Base-by-base conservation (phyloP, 1,139 yeast species). In the Sugiyamaella paludigena region DNA sequence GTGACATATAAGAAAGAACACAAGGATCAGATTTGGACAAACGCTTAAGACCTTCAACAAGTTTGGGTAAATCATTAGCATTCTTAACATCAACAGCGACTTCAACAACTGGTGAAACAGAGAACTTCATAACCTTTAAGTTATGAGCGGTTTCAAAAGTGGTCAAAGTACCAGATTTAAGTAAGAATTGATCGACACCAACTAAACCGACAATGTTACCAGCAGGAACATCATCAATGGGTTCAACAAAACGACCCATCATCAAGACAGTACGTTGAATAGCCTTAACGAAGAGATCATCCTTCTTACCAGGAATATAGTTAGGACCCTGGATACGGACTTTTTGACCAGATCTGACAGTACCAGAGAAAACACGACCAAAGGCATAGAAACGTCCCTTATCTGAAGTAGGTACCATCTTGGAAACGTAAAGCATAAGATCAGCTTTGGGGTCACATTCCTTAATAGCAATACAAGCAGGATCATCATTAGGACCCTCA, bases 311-410 rank as follows among this genome's bases (percentile, higher is more conserved):
- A 75, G 95, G 96, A 69, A 80, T 81, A 79, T 88, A 92, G 96
- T 91, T 91, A 74, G 98, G 98, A 80, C 98, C 98, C 83, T 92
- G 98, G 73, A 92, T 92, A 83, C 98, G 87, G 72, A 92, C 96
- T 87, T 92, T 92, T 83, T 85, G 91, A 79, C 98, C 98, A 69
- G 97, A 87, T 76, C 78, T 87, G 70, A 92, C 97, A 71, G 98
- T 92, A 89, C 98, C 98, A 68, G 98, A 87, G 81, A 92, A 92
- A 75, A 92, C 98, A 84, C 98, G 94, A 78, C 98, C 98, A 81
- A 92, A 92, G 73, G 98, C 98, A 85, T 89, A 92, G 96, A 92
- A 92, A 83, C 98, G 91, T 84, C 98, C 98, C 84, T 91, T 92
- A 78, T 92, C 98, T 68, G 98, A 91, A 73, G 98, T 92, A 77